A percentile compares a stretch with the other conserved stretches of the same genome.
These are phyloP conservation scores for Tetracentron sinense DNA, from an alignment of 164 flowering plant genomes.

Conservation along the genomic window DNA sequence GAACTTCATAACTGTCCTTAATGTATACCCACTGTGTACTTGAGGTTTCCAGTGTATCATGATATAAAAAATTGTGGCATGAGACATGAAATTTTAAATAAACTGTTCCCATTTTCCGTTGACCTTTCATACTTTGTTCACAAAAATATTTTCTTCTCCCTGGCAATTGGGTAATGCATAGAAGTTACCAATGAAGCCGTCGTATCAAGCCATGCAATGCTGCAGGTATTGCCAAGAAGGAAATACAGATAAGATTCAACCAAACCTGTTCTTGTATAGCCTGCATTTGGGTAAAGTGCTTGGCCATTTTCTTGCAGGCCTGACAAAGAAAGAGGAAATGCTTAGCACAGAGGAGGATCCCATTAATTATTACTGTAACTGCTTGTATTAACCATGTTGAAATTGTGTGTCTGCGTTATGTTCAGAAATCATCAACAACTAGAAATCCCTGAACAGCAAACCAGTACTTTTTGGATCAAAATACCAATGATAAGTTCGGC, in stretches of 20 bases:
- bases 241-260: not conserved
- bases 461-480: too few relatives aligned
- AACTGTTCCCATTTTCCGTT: too few relatives aligned
- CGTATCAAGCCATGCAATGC: slow-evolving; percentile 1
- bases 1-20: too few relatives aligned
- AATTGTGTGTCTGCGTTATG: too few relatives aligned
- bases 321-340: slow-evolving; percentile 24
- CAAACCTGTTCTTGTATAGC: slow-evolving; percentile 78
- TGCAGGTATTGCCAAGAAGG: not conserved
- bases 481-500: too few relatives aligned
- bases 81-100: too few relatives aligned
- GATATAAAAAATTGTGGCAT: not conserved
- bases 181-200: not conserved
- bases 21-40: not conserved
- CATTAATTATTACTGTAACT: too few relatives aligned
- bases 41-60: not conserved
- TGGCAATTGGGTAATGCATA: not conserved
- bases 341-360: slow-evolving; percentile 2
- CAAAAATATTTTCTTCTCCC: too few relatives aligned
- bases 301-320: slow-evolving; percentile 69
- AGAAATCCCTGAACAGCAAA: too few relatives aligned
- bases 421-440: too few relatives aligned
- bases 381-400: too few relatives aligned
- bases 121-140: too few relatives aligned
- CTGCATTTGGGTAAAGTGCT: slow-evolving; percentile 64